phyloP scores from a whole-genome alignment of 139 green algal species.

The Micractinium conductrix region DNA sequence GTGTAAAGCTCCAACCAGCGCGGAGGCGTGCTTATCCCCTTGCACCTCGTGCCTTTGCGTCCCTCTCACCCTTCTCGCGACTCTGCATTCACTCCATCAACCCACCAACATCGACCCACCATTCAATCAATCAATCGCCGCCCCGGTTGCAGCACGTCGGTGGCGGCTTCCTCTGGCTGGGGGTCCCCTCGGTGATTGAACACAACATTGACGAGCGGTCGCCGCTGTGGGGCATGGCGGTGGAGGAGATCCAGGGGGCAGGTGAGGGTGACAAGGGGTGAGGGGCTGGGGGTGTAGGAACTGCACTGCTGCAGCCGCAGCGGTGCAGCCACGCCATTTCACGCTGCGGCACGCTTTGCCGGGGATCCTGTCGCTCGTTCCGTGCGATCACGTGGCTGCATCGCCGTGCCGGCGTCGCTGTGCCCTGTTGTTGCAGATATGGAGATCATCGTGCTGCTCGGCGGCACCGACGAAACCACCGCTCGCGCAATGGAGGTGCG shows the following conservation, averaged over 20 bases:
- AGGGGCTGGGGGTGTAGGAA: neutral
- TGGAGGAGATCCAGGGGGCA: conserved; percentile 41
- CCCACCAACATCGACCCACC: too few relatives aligned
- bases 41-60: too few relatives aligned
- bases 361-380: too few relatives aligned
- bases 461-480: conserved; percentile 53
- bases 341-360: too few relatives aligned
- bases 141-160: conserved; percentile 43
- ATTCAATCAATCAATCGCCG: too few relatives aligned
- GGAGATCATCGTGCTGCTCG: conserved; percentile 50
- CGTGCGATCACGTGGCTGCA: too few relatives aligned
- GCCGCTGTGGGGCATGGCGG: conserved; percentile 51
- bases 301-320: neutral
- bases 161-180: conserved; percentile 59
- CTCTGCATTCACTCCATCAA: too few relatives aligned
- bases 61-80: too few relatives aligned
- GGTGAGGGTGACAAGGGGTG: conserved; percentile 13
- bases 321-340: too few relatives aligned
- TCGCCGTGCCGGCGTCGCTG: too few relatives aligned
- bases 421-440: conserved; percentile 22
- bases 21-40: too few relatives aligned
- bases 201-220: conserved; percentile 56
- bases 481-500: conserved; percentile 36
- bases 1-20: too few relatives aligned
- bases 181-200: conserved; percentile 61